These are phyloP conservation scores for Mortierella sp. DNA, from an alignment of 371 early-diverging fungal genomes.

Conservation along the genomic window DNA sequence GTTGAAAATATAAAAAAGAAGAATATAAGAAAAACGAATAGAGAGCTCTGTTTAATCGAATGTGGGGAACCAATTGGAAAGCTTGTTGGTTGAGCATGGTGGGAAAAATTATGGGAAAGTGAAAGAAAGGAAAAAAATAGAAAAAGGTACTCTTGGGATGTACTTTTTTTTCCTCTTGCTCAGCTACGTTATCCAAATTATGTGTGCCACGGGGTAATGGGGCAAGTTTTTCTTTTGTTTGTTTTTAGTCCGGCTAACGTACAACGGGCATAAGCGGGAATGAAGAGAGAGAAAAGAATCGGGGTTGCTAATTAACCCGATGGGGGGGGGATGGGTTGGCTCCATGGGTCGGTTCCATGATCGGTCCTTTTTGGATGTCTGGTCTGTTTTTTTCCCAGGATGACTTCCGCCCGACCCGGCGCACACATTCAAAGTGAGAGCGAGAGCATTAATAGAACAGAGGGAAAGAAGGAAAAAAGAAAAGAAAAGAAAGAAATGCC, in stretches of 20 bases:
- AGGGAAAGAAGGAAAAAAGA: too few relatives aligned
- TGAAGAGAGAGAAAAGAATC: not conserved
- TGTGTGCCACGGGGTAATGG: not conserved
- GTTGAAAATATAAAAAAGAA: not conserved
- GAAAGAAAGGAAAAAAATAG: not conserved
- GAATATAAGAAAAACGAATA: not conserved
- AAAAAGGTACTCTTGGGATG: not conserved
- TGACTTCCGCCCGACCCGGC: too few relatives aligned
- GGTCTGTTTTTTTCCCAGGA: not conserved
- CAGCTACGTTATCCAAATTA: too few relatives aligned
- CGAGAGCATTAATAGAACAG: not conserved
- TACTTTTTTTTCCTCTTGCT: not conserved
- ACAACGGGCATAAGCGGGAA: not conserved
- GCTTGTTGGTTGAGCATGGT: not conserved
- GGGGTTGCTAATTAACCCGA: not conserved
- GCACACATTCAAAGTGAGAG: too few relatives aligned
- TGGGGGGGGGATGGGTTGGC: not conserved
- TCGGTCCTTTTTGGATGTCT: not conserved
- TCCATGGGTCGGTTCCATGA: not conserved
- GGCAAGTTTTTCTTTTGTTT: not conserved
- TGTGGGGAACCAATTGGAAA: not conserved
- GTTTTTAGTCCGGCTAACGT: not conserved
- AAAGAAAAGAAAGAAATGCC: not conserved
- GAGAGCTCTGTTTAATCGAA: too few relatives aligned
- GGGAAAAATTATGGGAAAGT: slow-evolving; percentile 4